Evolutionary conservation across 2,329 filamentous ascomycete genomes (phyloP).

Genomic region (Chalara sp.): DNA sequence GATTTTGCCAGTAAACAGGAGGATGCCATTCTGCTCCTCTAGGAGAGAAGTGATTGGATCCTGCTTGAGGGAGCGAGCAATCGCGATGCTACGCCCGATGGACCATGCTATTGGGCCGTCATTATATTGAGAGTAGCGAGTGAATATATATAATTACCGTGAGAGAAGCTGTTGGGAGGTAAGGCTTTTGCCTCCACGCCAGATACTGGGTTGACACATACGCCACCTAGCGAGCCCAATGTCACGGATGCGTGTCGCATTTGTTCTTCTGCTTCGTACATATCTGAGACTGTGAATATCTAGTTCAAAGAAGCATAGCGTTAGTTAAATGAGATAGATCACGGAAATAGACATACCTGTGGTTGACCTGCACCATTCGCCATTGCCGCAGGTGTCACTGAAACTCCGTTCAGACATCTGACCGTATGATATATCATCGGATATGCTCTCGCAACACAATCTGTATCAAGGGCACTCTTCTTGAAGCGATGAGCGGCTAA

Average conservation of each 20-base stretch:
- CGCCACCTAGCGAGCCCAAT: constrained; percentile 21
- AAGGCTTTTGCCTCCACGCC: constrained; percentile 22
- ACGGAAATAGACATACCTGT: constrained; percentile 7
- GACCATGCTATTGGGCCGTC: constrained; percentile 28
- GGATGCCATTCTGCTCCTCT: constrained; percentile 18
- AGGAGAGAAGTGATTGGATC: constrained; percentile 21
- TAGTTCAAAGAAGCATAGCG: neutral
- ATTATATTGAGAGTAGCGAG: no score
- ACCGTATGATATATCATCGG: constrained; percentile 26
- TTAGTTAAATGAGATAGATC: neutral
- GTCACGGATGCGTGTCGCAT: constrained; percentile 22
- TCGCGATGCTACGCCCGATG: constrained; percentile 53
- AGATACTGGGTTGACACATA: constrained; percentile 21
- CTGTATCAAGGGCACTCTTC: constrained; percentile 21
- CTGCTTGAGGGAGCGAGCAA: constrained; percentile 22
- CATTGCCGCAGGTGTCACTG: constrained; percentile 21
- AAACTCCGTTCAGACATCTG: constrained; percentile 20
- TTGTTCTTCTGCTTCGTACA: constrained; percentile 19
- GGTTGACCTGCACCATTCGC: constrained; percentile 16
- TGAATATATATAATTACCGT: constrained; percentile 10
- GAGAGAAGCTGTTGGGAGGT: constrained; percentile 24
- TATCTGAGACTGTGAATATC: constrained; percentile 1
- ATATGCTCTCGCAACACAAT: constrained; percentile 25
- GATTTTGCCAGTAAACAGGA: constrained; percentile 25
- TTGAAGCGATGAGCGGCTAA: constrained; percentile 20